phyloP scores from a whole-genome alignment of 108 stramenopile genomes.

The Conticribra guillardii region DNA sequence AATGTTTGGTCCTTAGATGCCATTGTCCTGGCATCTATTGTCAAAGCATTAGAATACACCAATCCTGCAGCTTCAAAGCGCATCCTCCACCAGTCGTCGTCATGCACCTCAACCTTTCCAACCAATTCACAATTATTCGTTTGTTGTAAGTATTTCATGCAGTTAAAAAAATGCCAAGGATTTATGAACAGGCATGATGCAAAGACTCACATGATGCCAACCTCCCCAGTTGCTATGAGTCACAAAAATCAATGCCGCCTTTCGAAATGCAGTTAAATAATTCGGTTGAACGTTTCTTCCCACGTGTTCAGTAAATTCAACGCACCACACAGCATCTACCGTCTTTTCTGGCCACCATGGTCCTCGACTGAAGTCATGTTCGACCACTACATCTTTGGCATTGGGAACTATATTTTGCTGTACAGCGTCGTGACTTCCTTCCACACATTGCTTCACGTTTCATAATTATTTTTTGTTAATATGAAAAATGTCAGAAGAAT shows the following conservation, averaged over 20 bases:
- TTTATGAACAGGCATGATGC: no score
- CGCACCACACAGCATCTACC: constrained; percentile 83
- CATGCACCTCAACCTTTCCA: constrained; percentile 25
- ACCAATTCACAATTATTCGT: not conserved
- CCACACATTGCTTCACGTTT: constrained; percentile 32
- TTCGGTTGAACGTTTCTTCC: constrained; percentile 76
- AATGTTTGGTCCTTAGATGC: constrained; percentile 41
- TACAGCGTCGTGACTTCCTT: constrained; percentile 72
- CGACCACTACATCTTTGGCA: constrained; percentile 43
- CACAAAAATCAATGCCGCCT: constrained; percentile 84
- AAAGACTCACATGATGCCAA: constrained; percentile 75
- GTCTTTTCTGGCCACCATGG: constrained; percentile 88
- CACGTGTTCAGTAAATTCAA: constrained; percentile 76
- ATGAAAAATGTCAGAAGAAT: no score
- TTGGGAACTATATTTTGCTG: constrained; percentile 60
- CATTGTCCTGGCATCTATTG: constrained; percentile 28
- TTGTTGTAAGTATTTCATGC: not conserved
- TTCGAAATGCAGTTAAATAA: constrained; percentile 76
- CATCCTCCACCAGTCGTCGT: constrained; percentile 73
- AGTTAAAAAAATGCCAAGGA: no score
- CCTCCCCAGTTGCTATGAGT: constrained; percentile 68
- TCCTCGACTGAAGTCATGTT: constrained; percentile 76
- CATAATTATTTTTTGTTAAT: not conserved
- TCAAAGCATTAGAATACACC: constrained; percentile 49
- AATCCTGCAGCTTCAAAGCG: constrained; percentile 71